Percentiles rank a stretch among this genome's conserved stretches.
phyloP scores from a whole-genome alignment of 2,329 filamentous ascomycete species.

The Nectriaceae sp. region DNA sequence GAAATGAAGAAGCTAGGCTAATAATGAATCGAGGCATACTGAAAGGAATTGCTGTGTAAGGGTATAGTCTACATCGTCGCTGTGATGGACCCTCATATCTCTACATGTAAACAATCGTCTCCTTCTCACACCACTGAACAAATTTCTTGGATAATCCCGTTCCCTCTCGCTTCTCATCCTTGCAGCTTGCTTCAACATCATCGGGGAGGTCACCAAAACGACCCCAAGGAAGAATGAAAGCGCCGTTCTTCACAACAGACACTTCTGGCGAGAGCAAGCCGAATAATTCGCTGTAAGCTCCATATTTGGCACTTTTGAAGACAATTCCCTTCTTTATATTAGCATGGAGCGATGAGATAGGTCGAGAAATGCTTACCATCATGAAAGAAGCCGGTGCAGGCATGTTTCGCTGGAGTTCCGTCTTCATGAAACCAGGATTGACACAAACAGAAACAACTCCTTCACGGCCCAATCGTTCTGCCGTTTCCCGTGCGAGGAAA shows the following conservation, averaged over 20 bases:
- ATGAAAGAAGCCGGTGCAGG: conserved; percentile 17
- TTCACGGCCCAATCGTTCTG: conserved; percentile 9
- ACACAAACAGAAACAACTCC: conserved; percentile 19
- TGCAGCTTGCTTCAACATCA: conserved; percentile 13
- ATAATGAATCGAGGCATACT: too few relatives aligned
- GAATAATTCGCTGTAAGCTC: conserved; percentile 23
- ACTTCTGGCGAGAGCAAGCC: conserved; percentile 19
- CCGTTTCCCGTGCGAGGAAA: conserved; percentile 15
- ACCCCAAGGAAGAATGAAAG: conserved; percentile 17
- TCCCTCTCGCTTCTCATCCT: conserved; percentile 8
- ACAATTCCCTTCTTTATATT: conserved; percentile 11
- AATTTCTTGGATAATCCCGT: conserved; percentile 12
- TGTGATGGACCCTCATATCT: too few relatives aligned
- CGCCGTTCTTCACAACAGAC: conserved; percentile 14
- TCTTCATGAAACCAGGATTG: conserved; percentile 22
- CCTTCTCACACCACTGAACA: conserved; percentile 16
- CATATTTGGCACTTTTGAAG: conserved; percentile 19
- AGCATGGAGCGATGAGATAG: neutral
- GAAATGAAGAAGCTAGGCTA: too few relatives aligned
- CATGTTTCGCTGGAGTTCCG: conserved; percentile 19
- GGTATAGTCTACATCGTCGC: too few relatives aligned
- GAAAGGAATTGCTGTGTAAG: too few relatives aligned
- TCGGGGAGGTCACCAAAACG: conserved; percentile 15
- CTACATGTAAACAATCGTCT: conserved; percentile 4
- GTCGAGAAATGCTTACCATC: conserved; percentile 9